Evolutionary conservation across 1,139 yeast genomes (phyloP).

Genomic region (Sugiyamaella novakii): DNA sequence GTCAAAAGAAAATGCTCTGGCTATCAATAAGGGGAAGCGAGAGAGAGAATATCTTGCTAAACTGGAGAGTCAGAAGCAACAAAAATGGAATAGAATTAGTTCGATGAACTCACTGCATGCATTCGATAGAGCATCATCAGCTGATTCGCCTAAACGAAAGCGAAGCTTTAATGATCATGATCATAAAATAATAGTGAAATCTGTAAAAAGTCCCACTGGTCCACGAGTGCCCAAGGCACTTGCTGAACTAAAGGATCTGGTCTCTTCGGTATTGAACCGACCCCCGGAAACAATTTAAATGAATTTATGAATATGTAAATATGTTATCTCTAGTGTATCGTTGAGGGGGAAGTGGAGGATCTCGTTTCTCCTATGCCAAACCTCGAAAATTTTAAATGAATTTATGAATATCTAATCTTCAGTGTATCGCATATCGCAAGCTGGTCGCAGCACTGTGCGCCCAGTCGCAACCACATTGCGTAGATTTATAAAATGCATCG

Average conservation of each 20-base stretch:
- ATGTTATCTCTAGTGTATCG: no score
- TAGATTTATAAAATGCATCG: neutral
- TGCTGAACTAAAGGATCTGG: conserved; percentile 22
- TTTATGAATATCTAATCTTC: no score
- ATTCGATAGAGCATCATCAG: conserved; percentile 3
- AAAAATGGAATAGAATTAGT: conserved; percentile 17
- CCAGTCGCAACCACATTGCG: neutral
- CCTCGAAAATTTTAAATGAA: no score
- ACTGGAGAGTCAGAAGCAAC: conserved; percentile 13
- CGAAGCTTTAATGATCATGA: conserved; percentile 17
- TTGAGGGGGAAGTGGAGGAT: no score
- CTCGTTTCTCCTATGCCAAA: no score
- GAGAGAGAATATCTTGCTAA: conserved; percentile 13
- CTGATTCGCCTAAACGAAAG: conserved; percentile 14
- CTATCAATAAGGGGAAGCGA: conserved; percentile 11
- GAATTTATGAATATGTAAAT: no score
- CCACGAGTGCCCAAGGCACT: conserved; percentile 22
- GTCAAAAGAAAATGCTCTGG: conserved; percentile 10
- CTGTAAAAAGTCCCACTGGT: neutral
- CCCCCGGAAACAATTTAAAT: conserved; percentile 1
- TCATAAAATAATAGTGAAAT: neutral
- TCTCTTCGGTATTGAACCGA: conserved; percentile 17
- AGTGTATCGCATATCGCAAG: no score
- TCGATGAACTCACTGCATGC: conserved; percentile 16
- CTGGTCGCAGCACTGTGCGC: neutral